Percentiles rank a stretch among this genome's conserved stretches.
phyloP scores from a whole-genome alignment of 139 green algal genomes.

The Auxenochlorella pyrenoidosa region DNA sequence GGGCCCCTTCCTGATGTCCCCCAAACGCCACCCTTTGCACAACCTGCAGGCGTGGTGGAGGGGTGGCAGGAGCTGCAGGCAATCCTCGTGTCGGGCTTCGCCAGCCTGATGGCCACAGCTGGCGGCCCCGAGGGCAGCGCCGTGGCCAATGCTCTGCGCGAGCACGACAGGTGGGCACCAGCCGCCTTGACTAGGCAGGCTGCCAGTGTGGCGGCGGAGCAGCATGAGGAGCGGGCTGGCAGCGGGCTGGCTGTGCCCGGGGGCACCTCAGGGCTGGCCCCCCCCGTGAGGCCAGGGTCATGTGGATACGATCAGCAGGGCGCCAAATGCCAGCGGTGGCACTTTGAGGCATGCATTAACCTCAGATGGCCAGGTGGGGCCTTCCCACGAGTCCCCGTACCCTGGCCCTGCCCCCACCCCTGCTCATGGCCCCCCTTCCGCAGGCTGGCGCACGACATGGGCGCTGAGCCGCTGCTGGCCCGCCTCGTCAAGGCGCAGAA shows the following conservation, averaged over 20 bases:
- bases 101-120: not conserved
- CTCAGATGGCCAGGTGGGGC: not conserved
- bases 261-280: too few relatives aligned
- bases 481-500: conserved; percentile 1
- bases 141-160: not conserved
- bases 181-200: not conserved
- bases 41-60: not conserved
- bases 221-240: not conserved
- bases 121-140: not conserved
- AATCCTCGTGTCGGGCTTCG: not conserved
- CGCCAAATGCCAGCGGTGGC: too few relatives aligned
- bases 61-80: conserved; percentile 27
- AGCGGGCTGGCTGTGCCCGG: too few relatives aligned
- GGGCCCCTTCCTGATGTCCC: too few relatives aligned
- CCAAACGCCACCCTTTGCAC: too few relatives aligned
- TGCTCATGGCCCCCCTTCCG: not conserved
- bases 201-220: not conserved
- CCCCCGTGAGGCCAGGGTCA: too few relatives aligned
- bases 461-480: not conserved
- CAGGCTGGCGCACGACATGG: conserved; percentile 22
- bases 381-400: not conserved
- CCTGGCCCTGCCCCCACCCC: not conserved
- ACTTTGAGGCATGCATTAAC: too few relatives aligned
- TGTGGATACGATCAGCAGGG: too few relatives aligned
- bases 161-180: not conserved